Percentiles rank a stretch among this genome's conserved stretches.
Evolutionary conservation across 768 basidiomycete genomes (phyloP).

Genomic region (Lentinula aciculospora): DNA sequence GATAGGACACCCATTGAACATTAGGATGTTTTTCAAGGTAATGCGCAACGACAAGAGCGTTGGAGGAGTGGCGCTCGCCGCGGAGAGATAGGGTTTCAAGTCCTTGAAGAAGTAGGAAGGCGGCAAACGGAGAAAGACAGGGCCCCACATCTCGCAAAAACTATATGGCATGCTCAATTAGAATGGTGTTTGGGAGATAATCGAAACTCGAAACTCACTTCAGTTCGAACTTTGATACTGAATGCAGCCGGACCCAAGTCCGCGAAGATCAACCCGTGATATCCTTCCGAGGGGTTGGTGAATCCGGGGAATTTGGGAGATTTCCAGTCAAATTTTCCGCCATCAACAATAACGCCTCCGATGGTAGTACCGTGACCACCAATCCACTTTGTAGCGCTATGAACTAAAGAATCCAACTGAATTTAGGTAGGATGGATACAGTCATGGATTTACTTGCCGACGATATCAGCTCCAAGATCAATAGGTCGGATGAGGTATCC

Average conservation of each 20-base stretch:
- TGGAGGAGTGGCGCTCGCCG: constrained; percentile 51
- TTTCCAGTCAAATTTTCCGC: constrained; percentile 53
- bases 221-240: constrained; percentile 42
- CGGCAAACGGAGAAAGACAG: constrained; percentile 46
- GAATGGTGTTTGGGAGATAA: background rate
- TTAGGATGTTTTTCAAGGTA: constrained; percentile 26
- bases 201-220: constrained; percentile 4
- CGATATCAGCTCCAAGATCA: constrained; percentile 18
- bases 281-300: constrained; percentile 49
- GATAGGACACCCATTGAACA: constrained; percentile 35
- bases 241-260: constrained; percentile 50
- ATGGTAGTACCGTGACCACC: constrained; percentile 41
- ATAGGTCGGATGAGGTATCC: constrained; percentile 16
- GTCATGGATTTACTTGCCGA: constrained; percentile 22
- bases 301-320: constrained; percentile 51
- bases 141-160: constrained; percentile 46
- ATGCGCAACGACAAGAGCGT: constrained; percentile 47
- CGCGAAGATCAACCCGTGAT: constrained; percentile 46
- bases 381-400: constrained; percentile 65
- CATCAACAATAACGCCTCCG: constrained; percentile 3
- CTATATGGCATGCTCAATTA: constrained; percentile 17
- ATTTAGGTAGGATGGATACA: background rate
- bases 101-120: constrained; percentile 51
- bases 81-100: constrained; percentile 60
- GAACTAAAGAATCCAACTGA: constrained; percentile 25